Conservation (phyloP, 2,329 filamentous ascomycete genomes). For the Chaetomium sp. region DNA sequence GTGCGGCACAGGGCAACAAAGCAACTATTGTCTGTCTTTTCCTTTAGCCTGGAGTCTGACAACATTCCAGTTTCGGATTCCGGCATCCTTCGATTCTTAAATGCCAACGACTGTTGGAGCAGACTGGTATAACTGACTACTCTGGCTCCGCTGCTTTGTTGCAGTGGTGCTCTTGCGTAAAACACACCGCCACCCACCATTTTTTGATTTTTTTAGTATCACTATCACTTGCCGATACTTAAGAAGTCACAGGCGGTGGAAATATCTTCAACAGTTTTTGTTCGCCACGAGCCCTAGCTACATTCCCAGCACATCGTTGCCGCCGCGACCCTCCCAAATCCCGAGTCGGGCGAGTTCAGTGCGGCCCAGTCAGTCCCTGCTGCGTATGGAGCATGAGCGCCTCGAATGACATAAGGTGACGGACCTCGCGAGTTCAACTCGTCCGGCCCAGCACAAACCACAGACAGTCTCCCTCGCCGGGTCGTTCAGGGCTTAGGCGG, state of each 20-base stretch:
- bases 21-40: too few species aligned
- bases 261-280: too few species aligned
- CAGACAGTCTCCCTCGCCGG: neutral
- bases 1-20: neutral
- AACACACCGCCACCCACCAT: too few species aligned
- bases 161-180: too few species aligned
- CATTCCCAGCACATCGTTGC: too few species aligned
- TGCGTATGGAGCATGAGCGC: neutral
- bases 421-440: neutral
- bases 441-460: neutral
- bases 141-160: neutral
- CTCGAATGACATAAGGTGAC: constrained; percentile 8
- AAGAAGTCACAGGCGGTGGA: too few species aligned
- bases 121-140: neutral
- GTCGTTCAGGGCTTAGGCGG: neutral
- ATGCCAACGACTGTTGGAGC: neutral
- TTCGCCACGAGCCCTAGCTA: too few species aligned
- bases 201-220: too few species aligned
- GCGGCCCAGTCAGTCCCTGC: neutral
- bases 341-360: neutral
- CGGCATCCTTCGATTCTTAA: neutral
- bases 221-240: too few species aligned
- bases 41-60: too few species aligned
- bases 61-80: neutral
- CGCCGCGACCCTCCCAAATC: neutral